Conservation (phyloP, 108 stramenopile genomes). For the Schizochytrium sp. region DNA sequence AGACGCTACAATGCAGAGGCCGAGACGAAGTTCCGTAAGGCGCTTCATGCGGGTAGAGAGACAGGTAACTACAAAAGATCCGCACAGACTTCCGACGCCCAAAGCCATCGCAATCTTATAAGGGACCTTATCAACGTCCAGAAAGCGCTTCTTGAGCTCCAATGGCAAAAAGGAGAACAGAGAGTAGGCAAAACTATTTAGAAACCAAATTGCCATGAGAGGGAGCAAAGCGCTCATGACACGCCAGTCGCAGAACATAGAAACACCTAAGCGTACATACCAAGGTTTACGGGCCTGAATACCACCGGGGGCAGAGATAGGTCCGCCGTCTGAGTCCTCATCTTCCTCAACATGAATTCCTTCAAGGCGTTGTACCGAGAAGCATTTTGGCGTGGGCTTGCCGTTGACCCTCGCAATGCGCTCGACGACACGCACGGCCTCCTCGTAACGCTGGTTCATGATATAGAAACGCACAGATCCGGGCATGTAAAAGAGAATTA, state of each 20-base stretch:
- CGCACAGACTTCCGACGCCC: background rate
- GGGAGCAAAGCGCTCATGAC: background rate
- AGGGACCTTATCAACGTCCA: conserved; percentile 31
- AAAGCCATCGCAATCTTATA: conserved; percentile 51
- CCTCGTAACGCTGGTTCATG: background rate
- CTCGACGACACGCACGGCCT: background rate
- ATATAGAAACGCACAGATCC: conserved; percentile 43
- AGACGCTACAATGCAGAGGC: conserved; percentile 13
- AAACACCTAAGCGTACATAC: background rate
- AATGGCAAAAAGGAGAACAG: conserved; percentile 18
- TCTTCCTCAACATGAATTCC: background rate
- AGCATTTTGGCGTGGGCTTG: background rate
- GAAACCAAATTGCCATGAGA: conserved; percentile 56
- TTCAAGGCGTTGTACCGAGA: background rate
- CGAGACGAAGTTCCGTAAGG: conserved; percentile 32
- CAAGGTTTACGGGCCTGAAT: background rate
- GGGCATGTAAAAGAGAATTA: conserved; percentile 57
- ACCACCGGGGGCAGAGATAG: background rate
- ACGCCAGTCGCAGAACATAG: background rate
- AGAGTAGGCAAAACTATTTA: conserved; percentile 40
- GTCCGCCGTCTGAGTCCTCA: background rate
- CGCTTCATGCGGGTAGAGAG: conserved; percentile 28
- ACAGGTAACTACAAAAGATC: background rate
- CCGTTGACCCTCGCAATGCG: conserved; percentile 53
- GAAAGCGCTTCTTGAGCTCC: conserved; percentile 37